These are phyloP conservation scores for Blumeriella jaapii DNA, from an alignment of 2,329 filamentous ascomycete species.

Conservation along the genomic window DNA sequence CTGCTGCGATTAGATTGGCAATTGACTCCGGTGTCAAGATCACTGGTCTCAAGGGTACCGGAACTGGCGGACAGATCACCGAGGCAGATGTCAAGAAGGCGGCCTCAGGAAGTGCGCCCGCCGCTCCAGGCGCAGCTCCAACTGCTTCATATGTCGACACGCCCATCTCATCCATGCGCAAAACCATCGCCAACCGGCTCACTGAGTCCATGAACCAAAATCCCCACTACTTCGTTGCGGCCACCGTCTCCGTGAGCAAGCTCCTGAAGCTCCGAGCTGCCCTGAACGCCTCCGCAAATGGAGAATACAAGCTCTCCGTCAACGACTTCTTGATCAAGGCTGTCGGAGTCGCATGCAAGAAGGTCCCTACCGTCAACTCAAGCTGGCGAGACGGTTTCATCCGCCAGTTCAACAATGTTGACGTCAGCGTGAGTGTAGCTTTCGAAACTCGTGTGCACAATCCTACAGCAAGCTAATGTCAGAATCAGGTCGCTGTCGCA, in stretches of 20 bases:
- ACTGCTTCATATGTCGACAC: conserved; percentile 70
- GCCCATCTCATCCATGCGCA: conserved; percentile 86
- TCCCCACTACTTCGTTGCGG: conserved; percentile 96
- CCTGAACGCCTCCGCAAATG: conserved; percentile 77
- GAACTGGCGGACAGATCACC: conserved; percentile 76
- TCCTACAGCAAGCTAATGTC: no score
- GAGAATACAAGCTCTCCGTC: conserved; percentile 98
- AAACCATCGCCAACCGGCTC: conserved; percentile 88
- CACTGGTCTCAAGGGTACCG: conserved; percentile 72
- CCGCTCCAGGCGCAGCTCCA: conserved; percentile 37
- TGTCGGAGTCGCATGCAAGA: conserved; percentile 74
- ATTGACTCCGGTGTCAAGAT: conserved; percentile 74
- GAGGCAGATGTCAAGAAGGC: conserved; percentile 90
- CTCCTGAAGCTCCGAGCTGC: conserved; percentile 92
- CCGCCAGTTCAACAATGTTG: conserved; percentile 84
- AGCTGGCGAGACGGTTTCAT: conserved; percentile 87
- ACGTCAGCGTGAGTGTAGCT: conserved; percentile 77
- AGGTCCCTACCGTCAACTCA: conserved; percentile 92
- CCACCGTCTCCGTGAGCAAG: conserved; percentile 84
- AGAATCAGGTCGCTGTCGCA: conserved; percentile 38
- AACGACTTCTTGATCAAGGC: conserved; percentile 99
- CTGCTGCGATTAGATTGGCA: conserved; percentile 70
- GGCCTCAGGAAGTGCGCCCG: conserved; percentile 37
- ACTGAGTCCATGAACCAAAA: conserved; percentile 84
- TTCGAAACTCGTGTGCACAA: no score